Percentiles rank a stretch among this genome's conserved stretches.
phyloP scores from a whole-genome alignment of 164 flowering plant species.

The Platanus orientalis region DNA sequence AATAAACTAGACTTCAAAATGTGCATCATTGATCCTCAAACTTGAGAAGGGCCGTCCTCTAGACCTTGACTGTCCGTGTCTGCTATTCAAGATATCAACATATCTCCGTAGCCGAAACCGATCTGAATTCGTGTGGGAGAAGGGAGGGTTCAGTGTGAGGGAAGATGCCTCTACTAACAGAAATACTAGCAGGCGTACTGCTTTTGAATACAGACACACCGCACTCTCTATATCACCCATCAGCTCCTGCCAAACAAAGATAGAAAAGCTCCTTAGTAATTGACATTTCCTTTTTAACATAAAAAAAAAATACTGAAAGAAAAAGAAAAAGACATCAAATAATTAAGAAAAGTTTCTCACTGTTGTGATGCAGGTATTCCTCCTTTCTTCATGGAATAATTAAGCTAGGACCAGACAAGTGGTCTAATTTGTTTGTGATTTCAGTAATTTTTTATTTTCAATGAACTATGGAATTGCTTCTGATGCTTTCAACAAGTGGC shows the following conservation, averaged over 20 bases:
- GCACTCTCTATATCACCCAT: conserved; percentile 78
- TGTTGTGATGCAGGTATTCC: no score
- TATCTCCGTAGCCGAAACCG: conserved; percentile 71
- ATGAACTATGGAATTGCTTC: not conserved
- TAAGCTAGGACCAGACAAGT: no score
- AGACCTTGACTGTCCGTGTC: conserved; percentile 66
- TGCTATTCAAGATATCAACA: conserved; percentile 64
- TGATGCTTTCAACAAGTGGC: not conserved
- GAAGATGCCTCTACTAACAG: conserved; percentile 90
- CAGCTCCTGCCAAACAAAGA: conserved; percentile 51
- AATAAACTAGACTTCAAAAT: conserved; percentile 13
- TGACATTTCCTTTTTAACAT: not conserved
- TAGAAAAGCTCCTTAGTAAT: not conserved
- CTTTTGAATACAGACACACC: conserved; percentile 56
- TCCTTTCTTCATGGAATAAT: no score
- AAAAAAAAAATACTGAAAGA: not conserved
- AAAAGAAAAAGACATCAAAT: no score
- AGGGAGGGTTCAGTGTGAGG: conserved; percentile 85
- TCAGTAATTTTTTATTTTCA: no score
- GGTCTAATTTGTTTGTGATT: no score
- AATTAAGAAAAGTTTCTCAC: no score
- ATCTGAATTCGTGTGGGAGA: conserved; percentile 78
- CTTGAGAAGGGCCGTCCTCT: conserved; percentile 56
- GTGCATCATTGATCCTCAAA: conserved; percentile 43
- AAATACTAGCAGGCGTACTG: conserved; percentile 63